Evolutionary conservation across 768 basidiomycete genomes (phyloP), one percentile per base, ranked within the genome.

Genomic region (Panellus pusillus): DNA sequence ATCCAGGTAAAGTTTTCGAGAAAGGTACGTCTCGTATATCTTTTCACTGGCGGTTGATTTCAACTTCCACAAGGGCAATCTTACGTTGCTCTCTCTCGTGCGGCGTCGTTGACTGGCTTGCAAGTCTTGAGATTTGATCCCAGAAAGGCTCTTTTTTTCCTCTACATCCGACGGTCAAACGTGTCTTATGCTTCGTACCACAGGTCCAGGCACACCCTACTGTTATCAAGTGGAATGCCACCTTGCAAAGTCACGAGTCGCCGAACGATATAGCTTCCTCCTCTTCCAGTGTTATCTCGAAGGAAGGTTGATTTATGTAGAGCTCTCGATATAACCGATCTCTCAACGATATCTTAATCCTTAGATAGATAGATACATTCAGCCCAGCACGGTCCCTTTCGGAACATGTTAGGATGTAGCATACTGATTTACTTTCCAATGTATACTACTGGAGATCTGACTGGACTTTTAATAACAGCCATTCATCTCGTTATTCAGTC

Each of bases 51-150:
- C 7, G 6, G 8, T 18, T n/a, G n/a, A 11, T 9, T 44, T 3
- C 4, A 44, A 24, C 24, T 24, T 27, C 42, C 24, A 24, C 29
- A 28, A 84, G 82, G 82, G 20, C 83, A 84, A 67, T 80, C 82
- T 35, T 84, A 84, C 50, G 83, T 85, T 14, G 82, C 82, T 9
- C 72, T 86, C 9, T 86, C 85, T 13, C 82, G 85, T 8, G 86
- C 86, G 9, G 83, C 84, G 1, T 77, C 74, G 8, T 66, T 87
- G 57, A 76, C 79, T 4, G 86, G 86, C 6, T 68, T 87, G 44
- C 85, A 87, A 61, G 82, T 87, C 5, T 65, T 84, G 40, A 72
- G 80, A 46, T 87, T 87, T 59, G 76, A 82, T 56, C 64, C 77
- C 1, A 68, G 52, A n/a, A 86, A 84, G 77, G 84, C 83, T 3